A percentile compares a stretch with the other conserved stretches of the same genome.
Conservation (phyloP, 441 rosid species). For the Biscutella laevigata region DNA sequence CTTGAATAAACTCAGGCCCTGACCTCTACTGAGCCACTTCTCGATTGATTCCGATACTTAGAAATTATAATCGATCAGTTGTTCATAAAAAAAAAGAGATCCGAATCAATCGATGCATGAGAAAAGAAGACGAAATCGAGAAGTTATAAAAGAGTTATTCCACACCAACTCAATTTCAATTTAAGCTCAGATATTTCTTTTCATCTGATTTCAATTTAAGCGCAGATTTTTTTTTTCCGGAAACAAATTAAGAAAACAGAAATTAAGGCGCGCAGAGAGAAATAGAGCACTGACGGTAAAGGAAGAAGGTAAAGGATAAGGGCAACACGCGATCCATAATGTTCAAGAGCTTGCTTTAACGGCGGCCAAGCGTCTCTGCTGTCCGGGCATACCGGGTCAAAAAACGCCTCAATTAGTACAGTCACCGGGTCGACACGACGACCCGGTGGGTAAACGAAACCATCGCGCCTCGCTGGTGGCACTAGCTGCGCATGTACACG, state of each 20-base stretch:
- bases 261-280: not conserved
- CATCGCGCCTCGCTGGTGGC: conserved; percentile 71
- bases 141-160: too few species aligned
- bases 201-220: too few species aligned
- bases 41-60: not conserved
- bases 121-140: too few species aligned
- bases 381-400: conserved; percentile 82
- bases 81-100: too few species aligned
- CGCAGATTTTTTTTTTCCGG: too few species aligned
- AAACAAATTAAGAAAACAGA: too few species aligned
- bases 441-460: conserved; percentile 47
- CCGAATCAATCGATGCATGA: too few species aligned
- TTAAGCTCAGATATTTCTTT: not conserved
- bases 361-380: conserved; percentile 82
- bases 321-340: conserved; percentile 51
- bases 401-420: conserved; percentile 61
- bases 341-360: conserved; percentile 44
- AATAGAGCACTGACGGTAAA: conserved; percentile 55
- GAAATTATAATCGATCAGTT: too few species aligned
- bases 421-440: conserved; percentile 32
- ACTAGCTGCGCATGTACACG: conserved; percentile 36
- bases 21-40: not conserved
- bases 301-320: conserved; percentile 72
- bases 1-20: too few species aligned
- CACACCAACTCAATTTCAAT: not conserved